Evolutionary conservation across 2,329 filamentous ascomycete genomes (phyloP), one percentile per base, ranked within the genome.

Genomic region (Botryotinia globosa): DNA sequence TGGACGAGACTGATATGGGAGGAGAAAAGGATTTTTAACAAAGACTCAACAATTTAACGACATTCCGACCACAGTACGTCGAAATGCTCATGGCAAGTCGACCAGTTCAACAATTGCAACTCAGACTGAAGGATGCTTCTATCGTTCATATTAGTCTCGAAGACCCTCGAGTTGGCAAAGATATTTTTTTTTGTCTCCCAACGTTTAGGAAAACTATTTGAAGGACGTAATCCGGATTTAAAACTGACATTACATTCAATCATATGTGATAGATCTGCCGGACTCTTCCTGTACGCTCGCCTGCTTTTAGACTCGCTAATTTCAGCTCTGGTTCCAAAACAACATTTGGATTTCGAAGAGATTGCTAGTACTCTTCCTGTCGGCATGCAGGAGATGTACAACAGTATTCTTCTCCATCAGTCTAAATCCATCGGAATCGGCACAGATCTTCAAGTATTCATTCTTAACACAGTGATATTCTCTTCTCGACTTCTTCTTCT

Each of bases 1-100:
- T 86, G 4, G 85, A 86, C 72, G 84, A 86, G 75, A 85, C 86
- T 81, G 82, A 84, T 51, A 61, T 69, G 8, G 81, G 77, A 0
- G 76, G 82, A 20, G 79, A 81, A 3, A 54, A 74, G 0, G 2
- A 20, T 22, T 83, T 85, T 34, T 71, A 85, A 3, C 61, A 79
- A 3, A 65, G 75, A 3, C 75, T 86, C 0, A 78, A 76, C 1
- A 72, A 74, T 0, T 77, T 85, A 0, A 82, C 81, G 0, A 73
- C 77, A 6, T 78, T 76, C 75, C 76, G 73, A 4, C 80, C 83
- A 2, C 64, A 64, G 0, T 77, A 73, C 7, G 77, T 84, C 72
- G 86, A 85, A 72, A 73, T 85, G 0, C 42, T 85, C 0, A 79
- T 85, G 14, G 85, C 85, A 0, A 85, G 83, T 45, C 44, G 73